A percentile compares a stretch with the other conserved stretches of the same genome.
Conservation (phyloP, 192 early-diverging fungal species). For the Funneliformis mosseae region DNA sequence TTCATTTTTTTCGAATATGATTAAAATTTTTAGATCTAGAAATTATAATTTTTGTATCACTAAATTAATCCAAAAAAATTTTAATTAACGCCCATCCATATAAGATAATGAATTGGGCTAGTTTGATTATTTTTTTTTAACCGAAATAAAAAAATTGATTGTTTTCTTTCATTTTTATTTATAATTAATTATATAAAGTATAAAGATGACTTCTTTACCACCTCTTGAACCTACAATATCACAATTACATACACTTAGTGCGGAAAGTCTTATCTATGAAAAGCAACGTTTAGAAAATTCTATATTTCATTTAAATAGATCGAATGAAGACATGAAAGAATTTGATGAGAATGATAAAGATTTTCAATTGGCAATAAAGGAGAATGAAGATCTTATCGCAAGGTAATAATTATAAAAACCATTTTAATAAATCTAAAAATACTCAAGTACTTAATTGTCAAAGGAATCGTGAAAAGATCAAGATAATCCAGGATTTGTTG, state of each 20-base stretch:
- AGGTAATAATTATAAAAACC: slow-evolving; percentile 27
- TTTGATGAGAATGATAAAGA: slow-evolving; percentile 47
- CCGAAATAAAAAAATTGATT: no score
- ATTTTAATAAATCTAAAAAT: not conserved
- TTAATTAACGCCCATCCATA: no score
- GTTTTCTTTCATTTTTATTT: no score
- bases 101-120: no score
- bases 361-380: slow-evolving; percentile 38
- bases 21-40: no score
- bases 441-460: not conserved
- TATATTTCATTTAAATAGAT: slow-evolving; percentile 41
- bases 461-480: slow-evolving; percentile 15
- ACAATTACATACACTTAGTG: slow-evolving; percentile 30
- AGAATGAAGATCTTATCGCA: slow-evolving; percentile 42
- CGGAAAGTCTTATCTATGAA: slow-evolving; percentile 40
- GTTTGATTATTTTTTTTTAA: no score
- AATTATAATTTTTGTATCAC: no score
- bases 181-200: no score
- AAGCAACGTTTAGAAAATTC: slow-evolving; percentile 47
- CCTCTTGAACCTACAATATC: slow-evolving; percentile 27
- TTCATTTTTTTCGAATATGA: no score
- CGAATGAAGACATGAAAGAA: slow-evolving; percentile 44
- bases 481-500: slow-evolving; percentile 9
- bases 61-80: no score
- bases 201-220: slow-evolving; percentile 10